These are phyloP conservation scores for Cutaneotrichosporon sp. DNA, from an alignment of 1,284 basidiomycete genomes.

Conservation along the genomic window DNA sequence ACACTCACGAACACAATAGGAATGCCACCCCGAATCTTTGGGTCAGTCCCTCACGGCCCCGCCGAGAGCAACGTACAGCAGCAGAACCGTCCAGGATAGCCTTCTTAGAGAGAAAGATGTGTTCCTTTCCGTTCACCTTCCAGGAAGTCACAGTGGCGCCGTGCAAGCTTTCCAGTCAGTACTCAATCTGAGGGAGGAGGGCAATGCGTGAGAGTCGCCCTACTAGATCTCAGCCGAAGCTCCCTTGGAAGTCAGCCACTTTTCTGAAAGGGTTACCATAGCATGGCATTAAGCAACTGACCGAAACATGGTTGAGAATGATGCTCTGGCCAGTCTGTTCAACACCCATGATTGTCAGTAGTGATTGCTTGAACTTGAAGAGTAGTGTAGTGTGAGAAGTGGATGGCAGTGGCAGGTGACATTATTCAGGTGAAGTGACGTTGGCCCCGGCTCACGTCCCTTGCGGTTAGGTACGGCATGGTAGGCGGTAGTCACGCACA, in stretches of 20 bases:
- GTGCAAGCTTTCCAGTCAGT: slow-evolving; percentile 52
- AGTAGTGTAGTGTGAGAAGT: not conserved
- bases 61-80: slow-evolving; percentile 44
- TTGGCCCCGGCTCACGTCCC: too few relatives aligned
- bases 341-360: slow-evolving; percentile 41
- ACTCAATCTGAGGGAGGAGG: not conserved
- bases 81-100: slow-evolving; percentile 68
- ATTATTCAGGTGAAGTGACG: not conserved
- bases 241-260: slow-evolving; percentile 54
- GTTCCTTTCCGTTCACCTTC: slow-evolving; percentile 55
- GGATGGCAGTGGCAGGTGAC: not conserved
- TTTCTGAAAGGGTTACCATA: not conserved
- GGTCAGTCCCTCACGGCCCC: not conserved
- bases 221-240: slow-evolving; percentile 60
- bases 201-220: slow-evolving; percentile 22
- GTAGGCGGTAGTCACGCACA: not conserved
- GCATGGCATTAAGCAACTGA: slow-evolving; percentile 16
- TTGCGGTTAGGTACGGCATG: not conserved
- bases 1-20: slow-evolving; percentile 61
- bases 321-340: slow-evolving; percentile 40
- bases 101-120: slow-evolving; percentile 76
- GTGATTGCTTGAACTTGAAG: too few relatives aligned
- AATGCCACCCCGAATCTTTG: slow-evolving; percentile 70
- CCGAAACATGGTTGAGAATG: slow-evolving; percentile 36
- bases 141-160: slow-evolving; percentile 63